Base-by-base conservation (phyloP, 2,329 filamentous ascomycete genomes). In the Pyricularia grisea region DNA sequence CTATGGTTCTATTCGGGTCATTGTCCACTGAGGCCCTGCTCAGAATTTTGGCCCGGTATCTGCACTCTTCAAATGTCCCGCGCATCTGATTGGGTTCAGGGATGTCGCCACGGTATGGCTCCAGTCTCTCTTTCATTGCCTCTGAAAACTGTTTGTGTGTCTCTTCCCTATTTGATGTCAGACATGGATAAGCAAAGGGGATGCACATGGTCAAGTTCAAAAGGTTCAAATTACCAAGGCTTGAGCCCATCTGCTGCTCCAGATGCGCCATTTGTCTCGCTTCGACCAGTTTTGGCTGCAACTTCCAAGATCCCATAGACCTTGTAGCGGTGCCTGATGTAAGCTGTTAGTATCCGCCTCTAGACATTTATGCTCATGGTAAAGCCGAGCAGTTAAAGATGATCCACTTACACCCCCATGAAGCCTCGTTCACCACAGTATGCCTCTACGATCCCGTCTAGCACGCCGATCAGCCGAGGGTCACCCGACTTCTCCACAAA, bases 241-340 rank as follows among this genome's bases (percentile, higher is more conserved):
- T 81, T 77, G 0, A 75, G 75, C 20, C 77, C 77, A 67, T 81
- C 80, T 1, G 77, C 77, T 4, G 78, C 79, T 0, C 83, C 84
- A 1, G 83, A 84, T 17, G 79, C 77, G 2, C 84, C 84, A 67
- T 86, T 86, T 0, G 84, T 85, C 70, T 81, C 84, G 0, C 83
- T 82, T 4, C 84, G 79, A 2, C 84, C 84, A 0, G 82, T 84
- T 74, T 86, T 86, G 60, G 79, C 81, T 0, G 84, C 84, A 17
- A 85, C 81, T 69, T 86, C 84, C 0, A 86, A 79, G 31, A 86
- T 83, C 0, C 84, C 84, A 71, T 85, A 86, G 4, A 86, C 84
- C 72, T 86, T 86, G 74, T 86, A 85, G n/a, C 84, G 76, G 72
- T 87, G 84, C 58, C 58, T 61, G 23, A 61, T 61, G 12, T 7